A percentile compares a stretch with the other conserved stretches of the same genome.
Conservation (phyloP, 345 rosid genomes). For the Eucalyptus sp. region DNA sequence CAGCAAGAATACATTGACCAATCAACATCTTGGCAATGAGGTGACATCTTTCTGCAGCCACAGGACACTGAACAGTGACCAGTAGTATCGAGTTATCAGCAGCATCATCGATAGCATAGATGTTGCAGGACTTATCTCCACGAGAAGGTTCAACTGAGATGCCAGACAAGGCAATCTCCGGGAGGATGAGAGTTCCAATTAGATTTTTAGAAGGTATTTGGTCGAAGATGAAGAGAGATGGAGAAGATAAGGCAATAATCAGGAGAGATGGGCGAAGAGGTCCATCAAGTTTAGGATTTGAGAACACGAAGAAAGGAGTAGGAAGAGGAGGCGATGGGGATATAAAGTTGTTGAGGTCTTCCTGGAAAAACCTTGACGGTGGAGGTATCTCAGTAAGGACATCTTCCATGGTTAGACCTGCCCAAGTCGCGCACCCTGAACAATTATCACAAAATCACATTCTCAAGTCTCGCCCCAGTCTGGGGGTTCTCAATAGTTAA, state of each 20-base stretch:
- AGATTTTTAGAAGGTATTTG: slow-evolving; percentile 45
- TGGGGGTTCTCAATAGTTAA: neutral
- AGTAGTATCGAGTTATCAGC: slow-evolving; percentile 27
- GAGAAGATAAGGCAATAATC: slow-evolving; percentile 55
- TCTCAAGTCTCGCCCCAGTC: neutral
- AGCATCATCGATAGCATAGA: slow-evolving; percentile 35
- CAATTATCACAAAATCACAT: neutral
- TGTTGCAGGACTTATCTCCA: slow-evolving; percentile 72
- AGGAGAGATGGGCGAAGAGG: slow-evolving; percentile 70
- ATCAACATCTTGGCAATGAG: slow-evolving; percentile 59
- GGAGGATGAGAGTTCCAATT: slow-evolving; percentile 64
- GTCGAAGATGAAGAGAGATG: slow-evolving; percentile 50
- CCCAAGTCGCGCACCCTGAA: neutral
- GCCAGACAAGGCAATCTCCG: slow-evolving; percentile 68
- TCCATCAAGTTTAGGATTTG: slow-evolving; percentile 34
- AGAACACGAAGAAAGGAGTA: slow-evolving; percentile 55
- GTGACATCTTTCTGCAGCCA: slow-evolving; percentile 60
- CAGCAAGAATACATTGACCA: slow-evolving; percentile 55
- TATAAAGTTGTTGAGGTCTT: slow-evolving; percentile 83
- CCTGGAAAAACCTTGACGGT: slow-evolving; percentile 90
- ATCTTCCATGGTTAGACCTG: slow-evolving; percentile 58
- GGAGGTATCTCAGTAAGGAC: slow-evolving; percentile 84
- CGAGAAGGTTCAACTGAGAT: slow-evolving; percentile 48
- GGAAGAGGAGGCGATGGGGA: slow-evolving; percentile 41
- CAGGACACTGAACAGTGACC: slow-evolving; percentile 51